Conservation (phyloP, 768 basidiomycete species). For the Mrakia gelida region DNA sequence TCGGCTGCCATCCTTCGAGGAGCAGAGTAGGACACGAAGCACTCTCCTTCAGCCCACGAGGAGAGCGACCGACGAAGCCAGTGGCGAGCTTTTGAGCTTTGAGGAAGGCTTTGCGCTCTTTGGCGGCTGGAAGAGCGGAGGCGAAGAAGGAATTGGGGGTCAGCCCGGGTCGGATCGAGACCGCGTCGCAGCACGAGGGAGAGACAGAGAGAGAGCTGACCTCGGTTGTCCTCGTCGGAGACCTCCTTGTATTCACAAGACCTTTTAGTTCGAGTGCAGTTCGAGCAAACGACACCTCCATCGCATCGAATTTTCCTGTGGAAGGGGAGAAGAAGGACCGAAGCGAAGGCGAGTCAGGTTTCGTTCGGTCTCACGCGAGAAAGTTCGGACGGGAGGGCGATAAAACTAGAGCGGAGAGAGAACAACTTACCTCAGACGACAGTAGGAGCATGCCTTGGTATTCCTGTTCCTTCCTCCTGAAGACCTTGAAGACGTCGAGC, state of each 20-base stretch:
- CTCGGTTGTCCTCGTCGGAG: conserved; percentile 42
- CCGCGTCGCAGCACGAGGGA: neutral
- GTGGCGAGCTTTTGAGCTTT: neutral
- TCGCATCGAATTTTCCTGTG: conserved; percentile 36
- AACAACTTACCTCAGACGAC: neutral
- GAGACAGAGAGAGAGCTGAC: neutral
- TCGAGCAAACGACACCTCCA: conserved; percentile 40
- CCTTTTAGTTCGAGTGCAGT: conserved; percentile 40
- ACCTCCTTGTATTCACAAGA: conserved; percentile 41
- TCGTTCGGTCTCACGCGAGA: neutral
- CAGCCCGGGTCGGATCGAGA: neutral
- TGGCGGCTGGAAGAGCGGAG: neutral
- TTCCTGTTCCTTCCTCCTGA: neutral
- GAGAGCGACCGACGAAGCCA: neutral
- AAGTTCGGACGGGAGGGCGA: neutral
- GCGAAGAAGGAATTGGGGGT: neutral
- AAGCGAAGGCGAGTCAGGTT: neutral
- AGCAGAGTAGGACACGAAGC: neutral
- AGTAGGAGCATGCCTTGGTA: neutral
- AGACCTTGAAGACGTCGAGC: neutral
- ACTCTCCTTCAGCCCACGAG: neutral
- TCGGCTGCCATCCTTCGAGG: conserved; percentile 1
- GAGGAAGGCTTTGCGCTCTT: conserved; percentile 10
- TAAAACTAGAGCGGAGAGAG: no score
- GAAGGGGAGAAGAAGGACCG: neutral